Conservation (phyloP, 164 flowering plant species). For the Berberis thunbergii region DNA sequence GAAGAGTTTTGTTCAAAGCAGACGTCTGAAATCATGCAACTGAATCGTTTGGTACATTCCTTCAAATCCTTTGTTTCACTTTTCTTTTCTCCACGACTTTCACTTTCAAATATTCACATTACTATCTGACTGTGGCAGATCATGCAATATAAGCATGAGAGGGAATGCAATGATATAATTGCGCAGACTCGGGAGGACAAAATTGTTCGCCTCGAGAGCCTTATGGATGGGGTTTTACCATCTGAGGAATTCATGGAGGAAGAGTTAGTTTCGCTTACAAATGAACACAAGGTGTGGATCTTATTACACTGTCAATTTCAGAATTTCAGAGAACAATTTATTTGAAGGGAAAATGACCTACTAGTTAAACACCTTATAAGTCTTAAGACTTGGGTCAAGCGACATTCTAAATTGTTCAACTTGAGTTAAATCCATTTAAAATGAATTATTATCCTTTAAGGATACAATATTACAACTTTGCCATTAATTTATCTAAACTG, state of each 20-base stretch:
- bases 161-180: slow-evolving; percentile 88
- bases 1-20: slow-evolving; percentile 79
- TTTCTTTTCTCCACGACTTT: not conserved
- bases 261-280: slow-evolving; percentile 55
- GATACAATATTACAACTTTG: too few species aligned
- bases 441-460: too few species aligned
- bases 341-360: too few species aligned
- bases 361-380: too few species aligned
- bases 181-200: slow-evolving; percentile 86
- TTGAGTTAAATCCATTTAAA: too few species aligned
- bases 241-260: slow-evolving; percentile 82
- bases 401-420: too few species aligned
- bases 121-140: slow-evolving; percentile 37
- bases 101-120: slow-evolving; percentile 1
- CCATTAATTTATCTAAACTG: too few species aligned
- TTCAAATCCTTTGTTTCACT: not conserved
- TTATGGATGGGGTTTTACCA: slow-evolving; percentile 91
- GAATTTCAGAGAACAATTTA: too few species aligned
- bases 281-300: slow-evolving; percentile 61
- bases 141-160: slow-evolving; percentile 93
- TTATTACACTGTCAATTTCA: too few species aligned
- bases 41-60: slow-evolving; percentile 73
- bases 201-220: slow-evolving; percentile 83
- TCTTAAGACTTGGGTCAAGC: too few species aligned
- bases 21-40: slow-evolving; percentile 71